Conservation (phyloP, 345 rosid genomes). For the Pistacia integerrima region DNA sequence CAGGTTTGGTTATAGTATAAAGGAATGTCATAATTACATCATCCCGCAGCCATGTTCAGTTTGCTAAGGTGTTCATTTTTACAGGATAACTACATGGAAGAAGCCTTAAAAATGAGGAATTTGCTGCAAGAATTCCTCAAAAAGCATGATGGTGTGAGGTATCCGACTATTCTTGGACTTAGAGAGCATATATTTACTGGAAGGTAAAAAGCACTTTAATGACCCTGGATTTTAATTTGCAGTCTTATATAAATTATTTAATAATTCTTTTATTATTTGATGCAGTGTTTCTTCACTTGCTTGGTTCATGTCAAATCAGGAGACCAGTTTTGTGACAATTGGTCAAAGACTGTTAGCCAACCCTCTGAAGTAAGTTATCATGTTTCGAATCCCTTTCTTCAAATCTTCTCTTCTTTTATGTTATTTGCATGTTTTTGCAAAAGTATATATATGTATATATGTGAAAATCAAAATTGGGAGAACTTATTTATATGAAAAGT, state of each 20-base stretch:
- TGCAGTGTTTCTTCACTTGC: conserved; percentile 99
- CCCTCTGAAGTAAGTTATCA: conserved; percentile 76
- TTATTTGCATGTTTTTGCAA: background rate
- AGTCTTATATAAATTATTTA: background rate
- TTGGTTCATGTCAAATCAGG: conserved; percentile 99
- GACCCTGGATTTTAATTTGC: conserved; percentile 2
- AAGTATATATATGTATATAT: too few species aligned
- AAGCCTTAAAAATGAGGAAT: conserved; percentile 98
- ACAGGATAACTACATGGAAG: conserved; percentile 92
- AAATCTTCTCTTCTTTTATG: background rate
- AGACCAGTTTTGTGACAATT: conserved; percentile 97
- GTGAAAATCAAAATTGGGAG: too few species aligned
- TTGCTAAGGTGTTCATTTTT: conserved; percentile 1
- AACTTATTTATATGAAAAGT: background rate
- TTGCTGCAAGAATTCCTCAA: conserved; percentile 91
- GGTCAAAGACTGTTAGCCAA: conserved; percentile 96
- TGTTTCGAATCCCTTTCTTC: background rate
- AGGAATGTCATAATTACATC: background rate
- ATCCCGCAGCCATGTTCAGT: background rate
- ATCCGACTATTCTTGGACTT: conserved; percentile 94
- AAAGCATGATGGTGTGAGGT: conserved; percentile 90
- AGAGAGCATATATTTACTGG: conserved; percentile 99
- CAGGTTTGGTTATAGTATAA: conserved; percentile 51
- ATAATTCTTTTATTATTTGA: conserved; percentile 17
- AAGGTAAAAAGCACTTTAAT: conserved; percentile 52